Evolutionary conservation across 2,329 filamentous ascomycete species (phyloP).

Genomic region (Pyrenophora seminiperda): DNA sequence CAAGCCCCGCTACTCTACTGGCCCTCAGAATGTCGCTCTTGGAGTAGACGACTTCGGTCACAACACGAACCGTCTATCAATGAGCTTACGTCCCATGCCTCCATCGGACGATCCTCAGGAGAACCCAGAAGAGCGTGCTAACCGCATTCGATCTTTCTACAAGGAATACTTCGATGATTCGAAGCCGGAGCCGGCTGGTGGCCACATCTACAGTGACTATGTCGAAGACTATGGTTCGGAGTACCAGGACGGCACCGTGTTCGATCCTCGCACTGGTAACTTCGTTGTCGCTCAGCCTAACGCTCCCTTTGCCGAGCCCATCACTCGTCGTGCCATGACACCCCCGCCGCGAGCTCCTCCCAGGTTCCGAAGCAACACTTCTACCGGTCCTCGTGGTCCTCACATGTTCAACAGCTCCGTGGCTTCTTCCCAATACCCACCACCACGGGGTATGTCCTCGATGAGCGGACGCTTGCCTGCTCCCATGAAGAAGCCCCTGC

Average conservation of each 20-base stretch:
- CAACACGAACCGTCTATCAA: conserved; percentile 59
- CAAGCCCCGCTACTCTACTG: conserved; percentile 35
- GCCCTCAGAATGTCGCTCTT: conserved; percentile 27
- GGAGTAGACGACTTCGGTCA: conserved; percentile 38
- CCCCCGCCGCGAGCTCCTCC: conserved; percentile 76
- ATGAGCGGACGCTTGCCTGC: conserved; percentile 45
- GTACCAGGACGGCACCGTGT: conserved; percentile 66
- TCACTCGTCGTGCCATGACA: conserved; percentile 92
- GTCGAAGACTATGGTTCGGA: conserved; percentile 77
- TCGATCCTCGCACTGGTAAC: conserved; percentile 62
- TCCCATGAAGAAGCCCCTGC: conserved; percentile 62
- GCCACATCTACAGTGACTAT: conserved; percentile 57
- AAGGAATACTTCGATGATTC: conserved; percentile 98
- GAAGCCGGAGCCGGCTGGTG: conserved; percentile 54
- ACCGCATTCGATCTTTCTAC: conserved; percentile 97
- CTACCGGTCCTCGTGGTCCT: conserved; percentile 35
- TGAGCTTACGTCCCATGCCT: conserved; percentile 80
- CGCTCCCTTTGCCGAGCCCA: conserved; percentile 77
- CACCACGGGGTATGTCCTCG: conserved; percentile 50
- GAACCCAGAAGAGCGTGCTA: conserved; percentile 91
- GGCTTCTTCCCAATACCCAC: conserved; percentile 52
- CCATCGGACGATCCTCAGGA: conserved; percentile 79
- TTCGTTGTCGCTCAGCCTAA: conserved; percentile 62
- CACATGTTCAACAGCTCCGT: conserved; percentile 57
- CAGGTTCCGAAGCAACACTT: conserved; percentile 53